phyloP scores from a whole-genome alignment of 1,284 basidiomycete species.

The Vanrija sp. region DNA sequence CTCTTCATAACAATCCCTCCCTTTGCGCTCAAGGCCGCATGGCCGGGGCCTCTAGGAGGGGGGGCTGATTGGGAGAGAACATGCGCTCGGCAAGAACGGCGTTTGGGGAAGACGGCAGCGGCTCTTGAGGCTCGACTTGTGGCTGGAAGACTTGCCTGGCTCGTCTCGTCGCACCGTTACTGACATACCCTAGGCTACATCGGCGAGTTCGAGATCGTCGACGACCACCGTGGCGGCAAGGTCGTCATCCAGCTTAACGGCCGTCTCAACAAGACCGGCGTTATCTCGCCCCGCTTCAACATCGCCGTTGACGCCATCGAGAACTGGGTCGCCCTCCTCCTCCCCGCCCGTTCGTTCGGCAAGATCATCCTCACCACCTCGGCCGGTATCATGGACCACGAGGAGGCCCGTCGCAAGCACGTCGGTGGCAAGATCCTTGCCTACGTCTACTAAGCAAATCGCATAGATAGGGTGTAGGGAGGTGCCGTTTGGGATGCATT shows the following conservation, averaged over 20 bases:
- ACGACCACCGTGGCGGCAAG: conserved; percentile 98
- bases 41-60: conserved; percentile 34
- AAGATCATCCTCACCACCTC: conserved; percentile 94
- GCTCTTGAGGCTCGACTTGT: not conserved
- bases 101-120: not conserved
- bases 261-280: conserved; percentile 96
- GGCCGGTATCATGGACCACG: conserved; percentile 98
- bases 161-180: not conserved
- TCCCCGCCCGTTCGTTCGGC: conserved; percentile 93
- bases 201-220: conserved; percentile 98
- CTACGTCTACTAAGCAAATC: conserved; percentile 49
- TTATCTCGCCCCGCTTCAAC: conserved; percentile 98
- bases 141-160: not conserved
- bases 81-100: conserved; percentile 10
- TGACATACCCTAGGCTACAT: conserved; percentile 72
- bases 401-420: conserved; percentile 98
- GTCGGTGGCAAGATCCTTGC: conserved; percentile 55
- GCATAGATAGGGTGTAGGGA: conserved; percentile 7
- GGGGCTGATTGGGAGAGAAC: conserved; percentile 44
- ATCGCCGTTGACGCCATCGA: conserved; percentile 78
- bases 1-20: conserved; percentile 31
- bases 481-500: conserved; percentile 14
- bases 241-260: conserved; percentile 98
- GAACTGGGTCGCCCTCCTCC: conserved; percentile 73
- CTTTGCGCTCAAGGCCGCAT: conserved; percentile 41